phyloP scores from a whole-genome alignment of 225 moss, liverwort and hornwort species.

The Antitrichia curtipendula region DNA sequence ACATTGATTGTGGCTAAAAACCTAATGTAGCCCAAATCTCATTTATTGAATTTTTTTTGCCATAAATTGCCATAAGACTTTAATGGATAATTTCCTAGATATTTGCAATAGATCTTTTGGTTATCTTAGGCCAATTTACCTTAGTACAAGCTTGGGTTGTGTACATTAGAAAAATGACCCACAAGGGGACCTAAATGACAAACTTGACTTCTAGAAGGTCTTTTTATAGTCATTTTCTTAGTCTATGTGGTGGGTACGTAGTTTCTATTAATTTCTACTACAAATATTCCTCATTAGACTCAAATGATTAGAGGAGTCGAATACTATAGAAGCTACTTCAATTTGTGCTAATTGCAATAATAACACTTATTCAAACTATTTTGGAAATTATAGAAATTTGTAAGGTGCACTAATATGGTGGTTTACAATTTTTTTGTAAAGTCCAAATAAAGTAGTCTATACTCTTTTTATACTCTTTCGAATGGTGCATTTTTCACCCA shows the following conservation, averaged over 20 bases:
- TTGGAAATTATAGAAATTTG: not conserved
- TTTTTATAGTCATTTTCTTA: not conserved
- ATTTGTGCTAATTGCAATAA: not conserved
- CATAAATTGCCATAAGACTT: not conserved
- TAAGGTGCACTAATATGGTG: rapidly evolving
- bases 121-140: not conserved
- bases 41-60: not conserved
- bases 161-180: not conserved
- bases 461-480: not conserved
- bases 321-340: not conserved
- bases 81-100: not conserved
- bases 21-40: not conserved
- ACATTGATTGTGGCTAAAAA: not conserved
- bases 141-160: not conserved
- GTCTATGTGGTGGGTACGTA: no score
- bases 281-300: rapidly evolving
- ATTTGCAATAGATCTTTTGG: not conserved
- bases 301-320: rapidly evolving
- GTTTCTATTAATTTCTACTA: not conserved
- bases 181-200: not conserved
- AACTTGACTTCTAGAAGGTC: not conserved
- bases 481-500: not conserved
- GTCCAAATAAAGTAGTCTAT: not conserved
- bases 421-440: not conserved
- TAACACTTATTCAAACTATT: not conserved